A percentile compares a stretch with the other conserved stretches of the same genome.
These are phyloP conservation scores for Calonectria naviculata DNA, from an alignment of 2,329 filamentous ascomycete genomes.

Conservation along the genomic window DNA sequence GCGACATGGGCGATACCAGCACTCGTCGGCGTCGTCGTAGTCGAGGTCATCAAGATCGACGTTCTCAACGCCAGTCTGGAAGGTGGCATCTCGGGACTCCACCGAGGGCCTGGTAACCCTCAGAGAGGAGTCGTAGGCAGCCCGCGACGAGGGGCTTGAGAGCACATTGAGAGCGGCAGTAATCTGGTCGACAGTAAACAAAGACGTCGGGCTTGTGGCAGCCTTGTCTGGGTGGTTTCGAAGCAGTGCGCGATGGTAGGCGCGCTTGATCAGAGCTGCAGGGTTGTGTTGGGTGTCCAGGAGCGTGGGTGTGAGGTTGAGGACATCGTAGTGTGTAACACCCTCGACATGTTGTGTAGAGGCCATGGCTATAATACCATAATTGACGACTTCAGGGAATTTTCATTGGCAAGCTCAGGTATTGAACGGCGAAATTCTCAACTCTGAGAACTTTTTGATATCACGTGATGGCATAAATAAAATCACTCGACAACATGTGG, in stretches of 20 bases:
- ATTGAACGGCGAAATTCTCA: slow-evolving; percentile 16
- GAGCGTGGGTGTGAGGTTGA: slow-evolving; percentile 63
- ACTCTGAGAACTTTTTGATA: slow-evolving; percentile 16
- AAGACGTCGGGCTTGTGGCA: slow-evolving; percentile 19
- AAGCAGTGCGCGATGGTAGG: slow-evolving; percentile 73
- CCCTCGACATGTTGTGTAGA: slow-evolving; percentile 13
- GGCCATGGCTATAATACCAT: slow-evolving; percentile 17
- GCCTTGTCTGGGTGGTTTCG: slow-evolving; percentile 74
- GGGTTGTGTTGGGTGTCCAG: slow-evolving; percentile 57
- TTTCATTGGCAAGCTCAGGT: slow-evolving; percentile 3
- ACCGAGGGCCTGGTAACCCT: slow-evolving; percentile 45
- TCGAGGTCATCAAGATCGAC: slow-evolving; percentile 74
- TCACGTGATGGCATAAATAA: slow-evolving; percentile 35
- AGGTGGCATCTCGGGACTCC: slow-evolving; percentile 41
- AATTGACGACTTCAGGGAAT: neutral
- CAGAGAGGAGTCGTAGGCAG: slow-evolving; percentile 65
- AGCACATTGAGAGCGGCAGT: slow-evolving; percentile 68
- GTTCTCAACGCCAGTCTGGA: slow-evolving; percentile 70
- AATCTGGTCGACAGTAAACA: slow-evolving; percentile 72
- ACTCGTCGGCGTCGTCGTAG: slow-evolving; percentile 58
- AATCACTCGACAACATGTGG: neutral
- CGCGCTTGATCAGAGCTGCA: slow-evolving; percentile 65
- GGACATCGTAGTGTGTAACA: slow-evolving; percentile 70
- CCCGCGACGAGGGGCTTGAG: slow-evolving; percentile 59
- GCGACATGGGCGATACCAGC: slow-evolving; percentile 70